A percentile compares a stretch with the other conserved stretches of the same genome.
Conservation (phyloP, 805 yeast genomes). For the Candida morakotiae region DNA sequence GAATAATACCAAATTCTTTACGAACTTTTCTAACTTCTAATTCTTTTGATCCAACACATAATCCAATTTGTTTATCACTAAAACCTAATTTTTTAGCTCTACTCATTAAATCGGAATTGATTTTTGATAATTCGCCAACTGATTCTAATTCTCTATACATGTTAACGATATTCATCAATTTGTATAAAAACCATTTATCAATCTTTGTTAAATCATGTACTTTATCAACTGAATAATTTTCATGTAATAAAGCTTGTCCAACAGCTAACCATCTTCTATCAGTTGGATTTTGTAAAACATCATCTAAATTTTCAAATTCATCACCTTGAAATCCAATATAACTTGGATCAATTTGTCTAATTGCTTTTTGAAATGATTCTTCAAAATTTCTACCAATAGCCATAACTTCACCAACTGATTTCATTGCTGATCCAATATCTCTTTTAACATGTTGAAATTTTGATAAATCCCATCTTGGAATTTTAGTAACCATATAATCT, state of each 20-base stretch:
- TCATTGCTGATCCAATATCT: constrained; percentile 93
- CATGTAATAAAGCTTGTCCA: constrained; percentile 93
- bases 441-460: constrained; percentile 95
- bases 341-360: constrained; percentile 92
- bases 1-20: constrained; percentile 73
- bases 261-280: constrained; percentile 98
- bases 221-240: constrained; percentile 83
- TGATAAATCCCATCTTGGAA: constrained; percentile 97
- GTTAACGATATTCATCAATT: constrained; percentile 87
- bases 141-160: constrained; percentile 79
- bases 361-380: constrained; percentile 96
- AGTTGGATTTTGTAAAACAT: constrained; percentile 77
- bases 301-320: constrained; percentile 71
- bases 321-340: constrained; percentile 89
- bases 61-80: constrained; percentile 89
- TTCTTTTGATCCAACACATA: constrained; percentile 70
- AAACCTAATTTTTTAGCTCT: constrained; percentile 92
- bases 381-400: constrained; percentile 97
- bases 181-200: constrained; percentile 93
- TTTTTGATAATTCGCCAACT: constrained; percentile 47
- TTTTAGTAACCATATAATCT: constrained; percentile 94
- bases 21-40: constrained; percentile 78
- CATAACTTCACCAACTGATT: constrained; percentile 99
- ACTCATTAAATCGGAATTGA: constrained; percentile 65
- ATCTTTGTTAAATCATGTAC: constrained; percentile 91